A percentile compares a stretch with the other conserved stretches of the same genome.
Evolutionary conservation across 2,329 filamentous ascomycete species (phyloP).

Genomic region (Emmonsiellopsis sp.): DNA sequence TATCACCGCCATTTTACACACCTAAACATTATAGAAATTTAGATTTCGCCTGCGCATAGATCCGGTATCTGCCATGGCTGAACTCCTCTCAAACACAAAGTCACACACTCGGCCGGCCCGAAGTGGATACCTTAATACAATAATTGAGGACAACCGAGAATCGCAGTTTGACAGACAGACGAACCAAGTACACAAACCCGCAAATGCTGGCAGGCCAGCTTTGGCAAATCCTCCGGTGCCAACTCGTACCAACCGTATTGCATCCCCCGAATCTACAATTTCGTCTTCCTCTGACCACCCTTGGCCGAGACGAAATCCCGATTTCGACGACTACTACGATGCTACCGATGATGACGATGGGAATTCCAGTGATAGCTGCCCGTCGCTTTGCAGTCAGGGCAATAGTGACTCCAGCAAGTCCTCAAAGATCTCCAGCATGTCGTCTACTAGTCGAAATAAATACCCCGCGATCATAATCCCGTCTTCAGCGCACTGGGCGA

Average conservation of each 20-base stretch:
- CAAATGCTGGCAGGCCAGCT: neutral
- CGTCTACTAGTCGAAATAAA: conserved; percentile 36
- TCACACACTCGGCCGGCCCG: conserved; percentile 49
- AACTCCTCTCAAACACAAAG: neutral
- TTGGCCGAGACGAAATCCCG: conserved; percentile 38
- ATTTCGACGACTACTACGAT: conserved; percentile 84
- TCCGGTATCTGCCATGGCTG: neutral
- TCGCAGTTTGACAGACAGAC: conserved; percentile 21
- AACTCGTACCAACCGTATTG: neutral
- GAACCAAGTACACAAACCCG: conserved; percentile 6
- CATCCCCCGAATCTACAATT: neutral
- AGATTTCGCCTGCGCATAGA: neutral
- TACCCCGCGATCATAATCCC: conserved; percentile 53
- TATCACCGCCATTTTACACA: neutral
- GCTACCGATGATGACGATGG: conserved; percentile 60
- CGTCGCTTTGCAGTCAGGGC: conserved; percentile 40
- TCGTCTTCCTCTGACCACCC: neutral
- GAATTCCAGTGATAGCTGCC: conserved; percentile 37
- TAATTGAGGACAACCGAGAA: conserved; percentile 48
- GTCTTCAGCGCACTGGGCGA: conserved; percentile 22
- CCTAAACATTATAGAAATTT: neutral
- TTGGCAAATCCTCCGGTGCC: neutral
- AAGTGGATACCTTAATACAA: conserved; percentile 53
- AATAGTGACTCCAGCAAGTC: conserved; percentile 37
- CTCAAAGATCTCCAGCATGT: conserved; percentile 28